Conservation (phyloP, 2,329 filamentous ascomycete genomes). For the Endocalyx cinctus region DNA sequence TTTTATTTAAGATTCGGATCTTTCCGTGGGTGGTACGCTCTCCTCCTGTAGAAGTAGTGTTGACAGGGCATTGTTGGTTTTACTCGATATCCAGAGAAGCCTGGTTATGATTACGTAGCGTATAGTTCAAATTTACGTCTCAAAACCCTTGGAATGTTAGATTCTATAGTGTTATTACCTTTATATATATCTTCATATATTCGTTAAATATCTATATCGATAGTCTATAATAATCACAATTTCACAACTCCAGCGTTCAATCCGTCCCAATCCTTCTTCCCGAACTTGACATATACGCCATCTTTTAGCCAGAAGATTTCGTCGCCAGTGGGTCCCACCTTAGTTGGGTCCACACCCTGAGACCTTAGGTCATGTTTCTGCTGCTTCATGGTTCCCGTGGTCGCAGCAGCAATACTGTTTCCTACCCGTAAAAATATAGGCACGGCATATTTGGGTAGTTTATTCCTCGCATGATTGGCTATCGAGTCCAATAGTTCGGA, state of each 20-base stretch:
- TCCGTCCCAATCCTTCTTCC: constrained; percentile 61
- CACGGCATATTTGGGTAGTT: constrained; percentile 68
- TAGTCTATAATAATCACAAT: constrained; percentile 43
- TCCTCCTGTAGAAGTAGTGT: no score
- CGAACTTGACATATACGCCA: constrained; percentile 65
- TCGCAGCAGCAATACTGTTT: constrained; percentile 50
- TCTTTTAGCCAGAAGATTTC: constrained; percentile 61
- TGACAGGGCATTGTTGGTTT: no score
- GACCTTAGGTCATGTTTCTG: constrained; percentile 71
- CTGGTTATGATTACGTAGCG: no score
- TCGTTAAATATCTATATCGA: not conserved
- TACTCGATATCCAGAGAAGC: no score
- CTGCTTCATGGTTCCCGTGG: constrained; percentile 85
- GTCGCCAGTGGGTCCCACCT: constrained; percentile 43
- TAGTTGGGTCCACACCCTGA: constrained; percentile 66
- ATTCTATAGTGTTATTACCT: not conserved
- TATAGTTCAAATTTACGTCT: no score
- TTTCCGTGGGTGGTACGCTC: no score
- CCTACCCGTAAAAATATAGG: constrained; percentile 73
- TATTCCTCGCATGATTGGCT: constrained; percentile 50
- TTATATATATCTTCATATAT: constrained; percentile 1
- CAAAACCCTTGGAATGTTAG: no score
- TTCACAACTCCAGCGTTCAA: constrained; percentile 66
- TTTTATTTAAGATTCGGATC: no score
- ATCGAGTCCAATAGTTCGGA: constrained; percentile 51